Percentiles rank a stretch among this genome's conserved stretches.
Evolutionary conservation across 805 yeast genomes (phyloP).

Genomic region (Naumovozyma baii): DNA sequence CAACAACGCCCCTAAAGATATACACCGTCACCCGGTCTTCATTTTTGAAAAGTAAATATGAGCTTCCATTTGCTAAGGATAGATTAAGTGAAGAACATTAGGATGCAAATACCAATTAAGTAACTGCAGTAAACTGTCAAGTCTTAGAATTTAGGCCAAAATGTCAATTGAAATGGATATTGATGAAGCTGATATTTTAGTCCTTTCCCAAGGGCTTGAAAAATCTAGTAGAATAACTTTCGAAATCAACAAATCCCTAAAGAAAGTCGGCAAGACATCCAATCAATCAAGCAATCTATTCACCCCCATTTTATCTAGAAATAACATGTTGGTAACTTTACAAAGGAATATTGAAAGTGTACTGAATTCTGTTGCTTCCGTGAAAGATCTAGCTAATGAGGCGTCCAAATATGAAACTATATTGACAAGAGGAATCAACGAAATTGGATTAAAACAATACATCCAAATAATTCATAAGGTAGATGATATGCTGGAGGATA

Average conservation of each 20-base stretch:
- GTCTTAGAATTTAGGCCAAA: conserved; percentile 1
- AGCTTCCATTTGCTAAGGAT: no score
- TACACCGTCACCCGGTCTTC: no score
- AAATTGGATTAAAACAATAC: conserved; percentile 29
- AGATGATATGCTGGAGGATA: conserved; percentile 37
- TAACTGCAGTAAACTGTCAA: no score
- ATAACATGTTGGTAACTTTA: conserved; percentile 44
- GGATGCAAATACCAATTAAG: no score
- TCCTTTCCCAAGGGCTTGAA: conserved; percentile 62
- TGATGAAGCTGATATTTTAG: conserved; percentile 77
- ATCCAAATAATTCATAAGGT: conserved; percentile 37
- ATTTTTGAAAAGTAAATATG: no score
- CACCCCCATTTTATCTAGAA: conserved; percentile 60
- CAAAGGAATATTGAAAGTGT: conserved; percentile 51
- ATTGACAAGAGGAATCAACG: conserved; percentile 26
- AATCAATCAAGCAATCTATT: conserved; percentile 37
- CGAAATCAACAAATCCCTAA: conserved; percentile 46
- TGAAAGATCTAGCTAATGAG: conserved; percentile 41
- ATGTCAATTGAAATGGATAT: conserved; percentile 36
- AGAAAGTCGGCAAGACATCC: conserved; percentile 33
- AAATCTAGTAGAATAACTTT: conserved; percentile 48
- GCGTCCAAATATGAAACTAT: conserved; percentile 35
- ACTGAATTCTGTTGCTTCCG: conserved; percentile 37
- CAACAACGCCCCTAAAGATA: no score
- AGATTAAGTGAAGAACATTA: no score